These are phyloP conservation scores for Scheffersomyces quercinus DNA, from an alignment of 1,139 yeast genomes.

Conservation along the genomic window DNA sequence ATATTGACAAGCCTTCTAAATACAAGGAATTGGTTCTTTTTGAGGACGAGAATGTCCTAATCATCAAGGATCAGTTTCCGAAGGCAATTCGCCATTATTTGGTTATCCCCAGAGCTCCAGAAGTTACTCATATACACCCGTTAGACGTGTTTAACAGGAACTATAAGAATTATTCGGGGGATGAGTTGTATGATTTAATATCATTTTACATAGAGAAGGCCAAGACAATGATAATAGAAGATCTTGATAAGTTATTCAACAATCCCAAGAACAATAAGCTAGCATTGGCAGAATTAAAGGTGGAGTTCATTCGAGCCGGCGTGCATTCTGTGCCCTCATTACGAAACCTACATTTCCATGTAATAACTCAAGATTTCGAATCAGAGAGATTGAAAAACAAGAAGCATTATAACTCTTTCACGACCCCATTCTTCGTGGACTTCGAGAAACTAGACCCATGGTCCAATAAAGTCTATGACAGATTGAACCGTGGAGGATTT, in stretches of 20 bases:
- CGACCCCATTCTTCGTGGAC: conserved; percentile 60
- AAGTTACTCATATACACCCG: conserved; percentile 51
- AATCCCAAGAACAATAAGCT: conserved; percentile 5
- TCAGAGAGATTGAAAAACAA: conserved; percentile 57
- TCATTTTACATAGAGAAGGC: conserved; percentile 45
- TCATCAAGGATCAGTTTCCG: conserved; percentile 63
- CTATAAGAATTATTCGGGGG: conserved; percentile 12
- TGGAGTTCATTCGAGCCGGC: conserved; percentile 54
- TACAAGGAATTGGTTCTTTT: conserved; percentile 28
- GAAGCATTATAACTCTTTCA: conserved; percentile 73
- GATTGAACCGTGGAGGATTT: conserved; percentile 1
- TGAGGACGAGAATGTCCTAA: conserved; percentile 53
- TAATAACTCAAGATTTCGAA: conserved; percentile 63
- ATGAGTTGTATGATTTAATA: conserved; percentile 31
- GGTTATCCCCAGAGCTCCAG: conserved; percentile 53
- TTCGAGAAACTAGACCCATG: conserved; percentile 40
- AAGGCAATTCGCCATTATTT: conserved; percentile 64
- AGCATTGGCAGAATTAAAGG: conserved; percentile 21
- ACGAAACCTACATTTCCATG: conserved; percentile 70
- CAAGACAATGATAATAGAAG: conserved; percentile 36
- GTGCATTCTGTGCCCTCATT: conserved; percentile 74
- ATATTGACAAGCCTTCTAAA: conserved; percentile 31
- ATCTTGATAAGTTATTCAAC: conserved; percentile 22
- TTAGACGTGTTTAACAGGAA: conserved; percentile 47
- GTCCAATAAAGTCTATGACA: conserved; percentile 7